These are phyloP conservation scores for Yamadazyma sp. DNA, from an alignment of 805 yeast species.

Conservation along the genomic window DNA sequence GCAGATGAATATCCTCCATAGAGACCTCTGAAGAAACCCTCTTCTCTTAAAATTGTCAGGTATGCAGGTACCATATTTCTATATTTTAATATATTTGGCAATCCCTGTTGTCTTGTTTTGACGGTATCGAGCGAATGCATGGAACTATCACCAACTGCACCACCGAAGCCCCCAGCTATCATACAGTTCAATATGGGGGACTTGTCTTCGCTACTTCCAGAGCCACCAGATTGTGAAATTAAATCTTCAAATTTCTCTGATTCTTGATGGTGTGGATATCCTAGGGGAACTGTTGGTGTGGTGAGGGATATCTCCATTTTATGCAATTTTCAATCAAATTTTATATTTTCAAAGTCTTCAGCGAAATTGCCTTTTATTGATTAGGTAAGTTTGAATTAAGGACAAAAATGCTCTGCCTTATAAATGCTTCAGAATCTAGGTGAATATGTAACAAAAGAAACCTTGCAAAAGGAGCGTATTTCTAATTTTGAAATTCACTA, in stretches of 20 bases:
- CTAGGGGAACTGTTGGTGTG: constrained; percentile 35
- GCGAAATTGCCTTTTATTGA: no score
- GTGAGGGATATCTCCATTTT: constrained; percentile 12
- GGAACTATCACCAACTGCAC: constrained; percentile 83
- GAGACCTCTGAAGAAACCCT: constrained; percentile 80
- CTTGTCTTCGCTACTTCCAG: neutral
- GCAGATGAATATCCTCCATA: constrained; percentile 95
- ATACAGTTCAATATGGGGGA: constrained; percentile 58
- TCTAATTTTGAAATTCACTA: no score
- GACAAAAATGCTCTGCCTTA: no score
- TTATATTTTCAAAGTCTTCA: no score
- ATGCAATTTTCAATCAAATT: no score
- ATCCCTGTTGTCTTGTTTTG: constrained; percentile 97
- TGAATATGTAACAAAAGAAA: no score
- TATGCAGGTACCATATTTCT: constrained; percentile 75
- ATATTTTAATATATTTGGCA: constrained; percentile 65
- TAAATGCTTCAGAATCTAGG: no score
- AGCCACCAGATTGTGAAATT: neutral
- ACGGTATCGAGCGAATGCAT: constrained; percentile 98
- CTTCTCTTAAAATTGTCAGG: constrained; percentile 69
- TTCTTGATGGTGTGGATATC: constrained; percentile 24
- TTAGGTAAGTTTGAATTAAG: no score
- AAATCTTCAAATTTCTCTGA: no score
- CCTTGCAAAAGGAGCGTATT: no score
- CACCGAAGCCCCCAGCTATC: constrained; percentile 94